Evolutionary conservation across 2,329 filamentous ascomycete species (phyloP).

Genomic region (Colletotrichum filicis): DNA sequence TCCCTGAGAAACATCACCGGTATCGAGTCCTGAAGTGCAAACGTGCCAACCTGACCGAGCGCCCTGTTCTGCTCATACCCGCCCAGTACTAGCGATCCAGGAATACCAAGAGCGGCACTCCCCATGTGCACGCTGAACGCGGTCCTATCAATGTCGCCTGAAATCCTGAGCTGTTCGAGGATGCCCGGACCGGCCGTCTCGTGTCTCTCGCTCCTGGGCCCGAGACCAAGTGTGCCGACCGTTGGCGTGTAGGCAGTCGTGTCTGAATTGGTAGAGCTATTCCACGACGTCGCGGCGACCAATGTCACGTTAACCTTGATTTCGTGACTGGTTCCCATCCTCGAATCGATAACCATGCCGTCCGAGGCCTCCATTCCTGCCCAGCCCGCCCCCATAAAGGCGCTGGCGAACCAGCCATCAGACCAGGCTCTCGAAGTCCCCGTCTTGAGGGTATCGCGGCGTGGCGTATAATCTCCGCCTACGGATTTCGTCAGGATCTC

Average conservation of each 20-base stretch:
- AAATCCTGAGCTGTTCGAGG: conserved; percentile 35
- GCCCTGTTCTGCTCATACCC: conserved; percentile 47
- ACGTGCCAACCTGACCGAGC: conserved; percentile 41
- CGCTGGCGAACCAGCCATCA: background rate
- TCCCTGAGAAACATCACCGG: conserved; percentile 35
- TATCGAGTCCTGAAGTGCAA: conserved; percentile 32
- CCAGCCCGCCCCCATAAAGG: background rate
- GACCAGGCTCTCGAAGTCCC: background rate
- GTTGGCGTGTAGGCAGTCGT: background rate
- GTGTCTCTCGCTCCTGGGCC: background rate
- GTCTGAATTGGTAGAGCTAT: background rate
- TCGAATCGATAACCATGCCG: background rate
- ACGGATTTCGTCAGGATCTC: background rate
- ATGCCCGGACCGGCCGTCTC: background rate
- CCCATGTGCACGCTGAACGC: conserved; percentile 47
- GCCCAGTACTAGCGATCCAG: conserved; percentile 45
- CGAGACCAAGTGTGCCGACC: conserved; percentile 12
- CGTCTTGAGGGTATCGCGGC: background rate
- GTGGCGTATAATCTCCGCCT: background rate
- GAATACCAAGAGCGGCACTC: conserved; percentile 41
- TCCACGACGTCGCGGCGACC: conserved; percentile 3
- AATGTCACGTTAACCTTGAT: conserved; percentile 3
- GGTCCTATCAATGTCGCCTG: conserved; percentile 38
- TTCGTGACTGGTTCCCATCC: background rate
- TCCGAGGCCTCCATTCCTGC: background rate